Evolutionary conservation across 352 stramenopile species (phyloP), one percentile per base, ranked within the genome.

Genomic region (Globisporangium lucens): DNA sequence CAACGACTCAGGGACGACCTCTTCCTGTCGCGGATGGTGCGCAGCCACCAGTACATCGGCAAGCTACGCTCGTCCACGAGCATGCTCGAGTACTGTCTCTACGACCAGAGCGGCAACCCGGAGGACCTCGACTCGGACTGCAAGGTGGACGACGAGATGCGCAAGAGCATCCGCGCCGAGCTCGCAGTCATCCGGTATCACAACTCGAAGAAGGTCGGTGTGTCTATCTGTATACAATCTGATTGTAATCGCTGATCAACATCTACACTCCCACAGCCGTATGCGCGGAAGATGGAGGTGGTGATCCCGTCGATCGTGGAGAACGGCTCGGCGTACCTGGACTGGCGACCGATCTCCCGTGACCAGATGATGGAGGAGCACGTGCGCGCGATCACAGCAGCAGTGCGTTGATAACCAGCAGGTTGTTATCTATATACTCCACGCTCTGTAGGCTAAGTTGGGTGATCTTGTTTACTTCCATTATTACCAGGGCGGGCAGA

Each of bases 81-180:
- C 47, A 84, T 92, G 74, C 89, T 90, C 80, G 89, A 97, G 63
- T 97, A 95, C 47, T 81, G 72, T 59, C 62, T 97, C 56, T 97
- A 93, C 68, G 89, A 95, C 65, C 80, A 91, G 68, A 88, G 88
- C 47, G 82, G 90, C 69, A 96, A 94, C 62, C 87, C 89, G 0
- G 88, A 93, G 55, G 89, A 96, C 64, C 68, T 95, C 22, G 87
- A 94, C 58, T 91, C 85, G 15, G 83, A 94, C 61, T 90, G 85
- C 46, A 83, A 94, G 61, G 66, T 94, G 0, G 85, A 94, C 33
- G 85, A 94, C 38, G 85, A 94, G 29, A 24, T 94, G 17, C 73
- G 85, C 60, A 85, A 92, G 64, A 88, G 77, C 55, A 89, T 94
- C 30, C 85, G 85, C 24, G 83, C 85, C 8, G 82, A 94, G 59